Conservation (phyloP, 2,329 filamentous ascomycete species). For the Talaromyces sp. region DNA sequence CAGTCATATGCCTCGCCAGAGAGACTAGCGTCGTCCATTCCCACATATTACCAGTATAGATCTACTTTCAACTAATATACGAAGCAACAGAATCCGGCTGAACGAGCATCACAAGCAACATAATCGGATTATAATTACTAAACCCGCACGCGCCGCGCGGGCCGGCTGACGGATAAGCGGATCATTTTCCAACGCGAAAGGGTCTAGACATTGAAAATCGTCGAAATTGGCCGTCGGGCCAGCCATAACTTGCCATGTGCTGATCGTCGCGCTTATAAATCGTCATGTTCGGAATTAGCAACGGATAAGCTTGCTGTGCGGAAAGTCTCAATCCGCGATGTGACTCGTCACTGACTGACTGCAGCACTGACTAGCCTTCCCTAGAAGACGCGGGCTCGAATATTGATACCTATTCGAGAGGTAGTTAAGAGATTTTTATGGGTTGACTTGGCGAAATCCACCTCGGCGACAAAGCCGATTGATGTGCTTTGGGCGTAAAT, state of each 20-base stretch:
- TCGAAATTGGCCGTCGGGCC: too few relatives aligned
- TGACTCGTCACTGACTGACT: not conserved
- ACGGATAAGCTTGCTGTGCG: not conserved
- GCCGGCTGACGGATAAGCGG: not conserved
- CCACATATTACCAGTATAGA: not conserved
- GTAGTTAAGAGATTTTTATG: not conserved
- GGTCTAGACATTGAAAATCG: too few relatives aligned
- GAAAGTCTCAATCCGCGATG: not conserved
- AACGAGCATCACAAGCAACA: not conserved
- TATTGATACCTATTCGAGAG: not conserved
- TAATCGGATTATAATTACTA: not conserved
- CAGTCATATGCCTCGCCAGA: not conserved
- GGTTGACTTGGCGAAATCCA: not conserved
- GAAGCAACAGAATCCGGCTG: not conserved
- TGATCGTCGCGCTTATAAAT: not conserved
- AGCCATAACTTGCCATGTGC: not conserved
- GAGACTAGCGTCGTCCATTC: not conserved
- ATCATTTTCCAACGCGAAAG: not conserved
- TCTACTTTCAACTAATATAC: not conserved
- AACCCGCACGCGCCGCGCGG: not conserved
- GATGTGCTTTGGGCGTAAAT: not conserved
- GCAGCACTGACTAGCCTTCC: too few relatives aligned
- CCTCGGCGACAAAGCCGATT: not conserved
- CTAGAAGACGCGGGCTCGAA: not conserved
- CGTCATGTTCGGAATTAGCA: not conserved